Conservation (phyloP, 1,139 yeast genomes). For the Hansenula lynferdii region DNA sequence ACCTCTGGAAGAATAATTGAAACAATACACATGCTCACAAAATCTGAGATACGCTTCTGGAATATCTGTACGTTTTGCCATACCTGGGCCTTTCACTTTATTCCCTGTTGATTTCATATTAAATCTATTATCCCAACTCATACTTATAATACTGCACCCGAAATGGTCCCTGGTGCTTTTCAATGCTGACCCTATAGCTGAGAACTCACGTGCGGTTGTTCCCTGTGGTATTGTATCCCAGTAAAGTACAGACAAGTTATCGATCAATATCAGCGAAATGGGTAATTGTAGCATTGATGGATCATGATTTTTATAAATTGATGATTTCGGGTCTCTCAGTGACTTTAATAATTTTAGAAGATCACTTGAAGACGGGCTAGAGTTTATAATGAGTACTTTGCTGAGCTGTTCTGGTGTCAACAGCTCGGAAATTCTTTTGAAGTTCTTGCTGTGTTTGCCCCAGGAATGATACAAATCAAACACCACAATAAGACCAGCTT, state of each 20-base stretch:
- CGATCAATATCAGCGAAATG: neutral
- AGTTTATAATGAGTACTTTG: neutral
- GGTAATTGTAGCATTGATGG: neutral
- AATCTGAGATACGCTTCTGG: neutral
- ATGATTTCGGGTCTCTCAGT: neutral
- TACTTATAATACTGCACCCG: conserved; percentile 5
- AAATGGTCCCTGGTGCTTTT: neutral
- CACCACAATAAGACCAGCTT: too few relatives aligned
- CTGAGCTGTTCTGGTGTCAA: neutral
- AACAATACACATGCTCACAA: neutral
- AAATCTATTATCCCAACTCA: conserved; percentile 5
- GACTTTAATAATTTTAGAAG: neutral
- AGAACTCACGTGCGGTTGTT: conserved; percentile 1
- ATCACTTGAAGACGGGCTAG: neutral
- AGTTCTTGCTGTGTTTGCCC: too few relatives aligned
- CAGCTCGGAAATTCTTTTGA: too few relatives aligned
- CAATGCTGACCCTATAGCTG: neutral
- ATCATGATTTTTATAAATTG: neutral
- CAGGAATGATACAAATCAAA: too few relatives aligned
- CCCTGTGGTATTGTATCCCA: neutral
- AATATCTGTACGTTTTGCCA: neutral
- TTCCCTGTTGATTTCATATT: neutral
- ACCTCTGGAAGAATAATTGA: neutral
- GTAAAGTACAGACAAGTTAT: conserved; percentile 2
- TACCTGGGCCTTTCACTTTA: neutral